A percentile compares a stretch with the other conserved stretches of the same genome.
phyloP scores from a whole-genome alignment of 2,329 filamentous ascomycete species.

The Thielaviopsis musarum region DNA sequence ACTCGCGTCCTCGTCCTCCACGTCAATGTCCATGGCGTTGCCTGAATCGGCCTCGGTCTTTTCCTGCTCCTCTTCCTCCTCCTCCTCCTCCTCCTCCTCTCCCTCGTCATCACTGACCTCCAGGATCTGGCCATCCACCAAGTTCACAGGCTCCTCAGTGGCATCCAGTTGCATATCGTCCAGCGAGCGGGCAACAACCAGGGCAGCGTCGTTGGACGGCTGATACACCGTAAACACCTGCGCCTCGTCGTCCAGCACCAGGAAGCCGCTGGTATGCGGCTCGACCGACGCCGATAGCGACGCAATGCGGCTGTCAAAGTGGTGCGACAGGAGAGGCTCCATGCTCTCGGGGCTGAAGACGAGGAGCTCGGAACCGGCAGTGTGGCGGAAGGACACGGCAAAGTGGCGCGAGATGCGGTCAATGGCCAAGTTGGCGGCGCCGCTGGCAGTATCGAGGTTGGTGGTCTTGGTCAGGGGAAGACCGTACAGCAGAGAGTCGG shows the following conservation, averaged over 20 bases:
- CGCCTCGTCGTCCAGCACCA: constrained; percentile 59
- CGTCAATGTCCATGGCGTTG: constrained; percentile 14
- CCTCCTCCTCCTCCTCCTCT: constrained; percentile 17
- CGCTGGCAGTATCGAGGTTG: constrained; percentile 21
- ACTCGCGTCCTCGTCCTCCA: constrained; percentile 28
- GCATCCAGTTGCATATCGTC: constrained; percentile 35
- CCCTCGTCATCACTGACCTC: constrained; percentile 27
- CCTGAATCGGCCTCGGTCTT: background rate
- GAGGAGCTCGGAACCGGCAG: constrained; percentile 36
- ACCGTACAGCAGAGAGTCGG: constrained; percentile 55
- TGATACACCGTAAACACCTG: constrained; percentile 50
- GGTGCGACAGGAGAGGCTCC: constrained; percentile 40
- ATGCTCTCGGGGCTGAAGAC: constrained; percentile 49
- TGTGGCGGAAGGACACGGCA: constrained; percentile 38
- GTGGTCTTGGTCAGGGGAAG: constrained; percentile 30
- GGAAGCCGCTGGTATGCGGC: constrained; percentile 47
- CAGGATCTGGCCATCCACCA: constrained; percentile 19
- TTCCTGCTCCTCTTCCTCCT: constrained; percentile 14
- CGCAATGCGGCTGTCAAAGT: constrained; percentile 41
- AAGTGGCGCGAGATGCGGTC: constrained; percentile 49
- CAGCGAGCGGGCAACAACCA: constrained; percentile 37
- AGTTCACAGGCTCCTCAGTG: constrained; percentile 16
- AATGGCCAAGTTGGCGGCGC: constrained; percentile 52
- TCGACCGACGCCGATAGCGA: constrained; percentile 34
- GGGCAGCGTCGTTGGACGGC: constrained; percentile 35